These are phyloP conservation scores for Fusarium subglutinans DNA, from an alignment of 2,329 filamentous ascomycete species.

Conservation along the genomic window DNA sequence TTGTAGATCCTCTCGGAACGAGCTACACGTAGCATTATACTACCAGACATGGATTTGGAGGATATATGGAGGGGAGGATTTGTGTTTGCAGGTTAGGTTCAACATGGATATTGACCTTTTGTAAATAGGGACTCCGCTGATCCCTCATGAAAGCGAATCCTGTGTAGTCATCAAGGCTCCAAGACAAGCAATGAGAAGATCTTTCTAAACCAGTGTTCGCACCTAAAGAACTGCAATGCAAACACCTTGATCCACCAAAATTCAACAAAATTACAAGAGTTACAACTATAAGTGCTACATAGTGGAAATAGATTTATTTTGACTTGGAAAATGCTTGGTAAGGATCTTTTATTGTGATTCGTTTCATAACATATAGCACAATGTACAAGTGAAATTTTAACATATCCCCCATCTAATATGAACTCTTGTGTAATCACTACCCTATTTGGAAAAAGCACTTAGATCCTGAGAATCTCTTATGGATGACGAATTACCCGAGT, in stretches of 20 bases:
- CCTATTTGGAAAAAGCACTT: too few species aligned
- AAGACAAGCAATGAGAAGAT: slow-evolving; percentile 26
- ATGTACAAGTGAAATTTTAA: background rate
- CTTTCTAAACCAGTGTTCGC: slow-evolving; percentile 4
- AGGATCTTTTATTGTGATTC: background rate
- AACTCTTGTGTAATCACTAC: background rate
- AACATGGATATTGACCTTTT: background rate
- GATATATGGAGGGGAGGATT: background rate
- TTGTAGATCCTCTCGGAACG: slow-evolving; percentile 46
- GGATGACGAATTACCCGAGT: background rate
- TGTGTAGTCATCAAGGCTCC: slow-evolving; percentile 22
- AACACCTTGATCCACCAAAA: background rate
- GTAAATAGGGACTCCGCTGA: slow-evolving; percentile 3
- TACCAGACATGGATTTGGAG: background rate
- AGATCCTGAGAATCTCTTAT: too few species aligned
- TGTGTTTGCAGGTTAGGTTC: background rate
- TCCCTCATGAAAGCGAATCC: slow-evolving; percentile 14
- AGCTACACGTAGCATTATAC: slow-evolving; percentile 39
- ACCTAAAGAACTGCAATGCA: background rate
- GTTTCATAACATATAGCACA: background rate
- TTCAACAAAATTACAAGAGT: background rate
- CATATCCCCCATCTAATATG: background rate
- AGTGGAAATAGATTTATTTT: background rate
- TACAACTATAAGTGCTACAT: background rate
- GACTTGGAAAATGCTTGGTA: background rate